phyloP scores from a whole-genome alignment of 1,284 basidiomycete species.

The Marasmius oreades region DNA sequence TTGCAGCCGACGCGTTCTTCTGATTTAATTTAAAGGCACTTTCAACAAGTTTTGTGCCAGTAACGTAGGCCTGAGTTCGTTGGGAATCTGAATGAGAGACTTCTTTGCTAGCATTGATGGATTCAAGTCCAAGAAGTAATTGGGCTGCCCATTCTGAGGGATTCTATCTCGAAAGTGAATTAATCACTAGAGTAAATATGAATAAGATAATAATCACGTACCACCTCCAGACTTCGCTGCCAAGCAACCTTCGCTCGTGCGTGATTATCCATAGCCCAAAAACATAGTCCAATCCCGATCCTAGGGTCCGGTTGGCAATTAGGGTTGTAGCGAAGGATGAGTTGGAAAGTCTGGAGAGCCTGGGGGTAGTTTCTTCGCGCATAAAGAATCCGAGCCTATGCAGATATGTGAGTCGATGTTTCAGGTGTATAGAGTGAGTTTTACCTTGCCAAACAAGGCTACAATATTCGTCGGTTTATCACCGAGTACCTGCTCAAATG shows the following conservation, averaged over 20 bases:
- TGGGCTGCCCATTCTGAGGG: constrained; percentile 73
- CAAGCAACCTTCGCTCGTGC: constrained; percentile 81
- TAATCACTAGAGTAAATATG: neutral
- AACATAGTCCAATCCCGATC: constrained; percentile 89
- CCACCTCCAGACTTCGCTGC: constrained; percentile 81
- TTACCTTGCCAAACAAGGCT: constrained; percentile 75
- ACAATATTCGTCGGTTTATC: constrained; percentile 81
- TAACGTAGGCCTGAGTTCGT: constrained; percentile 50
- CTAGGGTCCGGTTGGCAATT: constrained; percentile 84
- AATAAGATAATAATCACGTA: constrained; percentile 37
- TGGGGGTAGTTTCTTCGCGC: constrained; percentile 73
- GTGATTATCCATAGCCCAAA: constrained; percentile 84
- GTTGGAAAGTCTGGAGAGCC: constrained; percentile 81
- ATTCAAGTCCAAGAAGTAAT: constrained; percentile 79
- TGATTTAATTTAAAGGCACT: constrained; percentile 76
- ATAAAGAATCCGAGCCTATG: constrained; percentile 79
- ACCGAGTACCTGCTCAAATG: constrained; percentile 80
- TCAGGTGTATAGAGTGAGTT: neutral
- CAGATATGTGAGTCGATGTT: constrained; percentile 4
- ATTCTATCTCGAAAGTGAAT: constrained; percentile 47
- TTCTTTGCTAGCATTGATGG: constrained; percentile 78
- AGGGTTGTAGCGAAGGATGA: constrained; percentile 75
- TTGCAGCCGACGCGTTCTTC: constrained; percentile 72
- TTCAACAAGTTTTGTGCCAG: constrained; percentile 68
- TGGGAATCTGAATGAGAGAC: constrained; percentile 56